phyloP scores from a whole-genome alignment of 345 rosid species.

The Balakata baccata region DNA sequence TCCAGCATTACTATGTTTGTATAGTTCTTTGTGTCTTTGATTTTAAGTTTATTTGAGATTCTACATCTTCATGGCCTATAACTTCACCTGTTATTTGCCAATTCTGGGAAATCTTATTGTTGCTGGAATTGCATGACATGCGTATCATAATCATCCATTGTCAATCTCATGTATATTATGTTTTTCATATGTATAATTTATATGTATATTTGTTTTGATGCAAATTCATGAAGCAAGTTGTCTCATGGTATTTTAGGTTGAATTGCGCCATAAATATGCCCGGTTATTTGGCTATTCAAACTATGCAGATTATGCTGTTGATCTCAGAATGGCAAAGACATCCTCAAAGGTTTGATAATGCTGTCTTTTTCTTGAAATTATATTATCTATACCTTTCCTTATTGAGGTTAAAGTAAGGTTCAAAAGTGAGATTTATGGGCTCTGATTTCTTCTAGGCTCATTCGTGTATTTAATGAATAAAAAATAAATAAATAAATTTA shows the following conservation, averaged over 20 bases:
- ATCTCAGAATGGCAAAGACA: constrained; percentile 74
- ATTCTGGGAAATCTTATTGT: neutral
- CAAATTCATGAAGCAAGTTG: constrained; percentile 8
- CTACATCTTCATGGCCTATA: neutral
- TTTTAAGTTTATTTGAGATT: neutral
- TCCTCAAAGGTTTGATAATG: constrained; percentile 65
- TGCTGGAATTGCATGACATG: neutral
- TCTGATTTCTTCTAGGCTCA: constrained; percentile 7
- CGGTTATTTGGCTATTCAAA: constrained; percentile 79
- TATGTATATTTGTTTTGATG: neutral
- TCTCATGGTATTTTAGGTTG: constrained; percentile 49
- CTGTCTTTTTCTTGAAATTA: constrained; percentile 11
- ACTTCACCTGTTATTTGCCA: too few relatives aligned
- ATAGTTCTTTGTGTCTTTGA: too few relatives aligned
- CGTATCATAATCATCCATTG: neutral
- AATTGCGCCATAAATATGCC: constrained; percentile 79
- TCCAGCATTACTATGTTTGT: neutral
- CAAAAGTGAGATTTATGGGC: constrained; percentile 5
- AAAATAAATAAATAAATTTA: too few relatives aligned
- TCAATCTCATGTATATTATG: neutral
- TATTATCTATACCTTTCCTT: constrained; percentile 6
- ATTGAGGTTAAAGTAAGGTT: neutral
- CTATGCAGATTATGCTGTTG: constrained; percentile 81
- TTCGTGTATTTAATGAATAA: neutral
- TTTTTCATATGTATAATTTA: neutral